Conservation (phyloP, 371 early-diverging fungal species). For the Rhizopus microsporus region DNA sequence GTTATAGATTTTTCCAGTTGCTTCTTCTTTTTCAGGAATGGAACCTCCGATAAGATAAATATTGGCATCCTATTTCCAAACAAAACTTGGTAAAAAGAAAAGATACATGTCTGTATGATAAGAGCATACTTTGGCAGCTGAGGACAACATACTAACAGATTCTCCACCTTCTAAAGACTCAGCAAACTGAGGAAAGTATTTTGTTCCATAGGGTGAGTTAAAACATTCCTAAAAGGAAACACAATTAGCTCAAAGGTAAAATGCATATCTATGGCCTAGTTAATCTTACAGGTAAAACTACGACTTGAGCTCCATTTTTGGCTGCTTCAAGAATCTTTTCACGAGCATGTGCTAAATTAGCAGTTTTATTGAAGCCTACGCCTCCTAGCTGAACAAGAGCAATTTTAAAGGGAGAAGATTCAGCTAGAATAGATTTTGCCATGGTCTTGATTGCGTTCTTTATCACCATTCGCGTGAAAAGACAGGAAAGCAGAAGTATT, state of each 20-base stretch:
- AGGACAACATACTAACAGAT: conserved; percentile 66
- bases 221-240: conserved; percentile 77
- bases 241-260: neutral
- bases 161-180: conserved; percentile 63
- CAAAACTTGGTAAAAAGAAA: neutral
- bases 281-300: conserved; percentile 82
- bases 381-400: conserved; percentile 78
- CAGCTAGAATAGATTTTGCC: conserved; percentile 15
- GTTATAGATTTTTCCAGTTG: conserved; percentile 75
- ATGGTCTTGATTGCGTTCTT: conserved; percentile 43
- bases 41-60: conserved; percentile 81
- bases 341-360: conserved; percentile 80
- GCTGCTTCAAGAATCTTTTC: conserved; percentile 82
- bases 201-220: conserved; percentile 94
- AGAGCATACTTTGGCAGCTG: conserved; percentile 72
- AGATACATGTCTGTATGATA: neutral
- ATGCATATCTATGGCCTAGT: neutral
- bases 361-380: conserved; percentile 71
- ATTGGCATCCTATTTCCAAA: conserved; percentile 61
- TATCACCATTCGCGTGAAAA: conserved; percentile 32
- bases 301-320: conserved; percentile 75
- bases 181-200: conserved; percentile 82
- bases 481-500: neutral
- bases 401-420: conserved; percentile 57
- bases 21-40: conserved; percentile 79